Evolutionary conservation across 2,329 filamentous ascomycete species (phyloP).

Genomic region (Aspergillus aculeatus): DNA sequence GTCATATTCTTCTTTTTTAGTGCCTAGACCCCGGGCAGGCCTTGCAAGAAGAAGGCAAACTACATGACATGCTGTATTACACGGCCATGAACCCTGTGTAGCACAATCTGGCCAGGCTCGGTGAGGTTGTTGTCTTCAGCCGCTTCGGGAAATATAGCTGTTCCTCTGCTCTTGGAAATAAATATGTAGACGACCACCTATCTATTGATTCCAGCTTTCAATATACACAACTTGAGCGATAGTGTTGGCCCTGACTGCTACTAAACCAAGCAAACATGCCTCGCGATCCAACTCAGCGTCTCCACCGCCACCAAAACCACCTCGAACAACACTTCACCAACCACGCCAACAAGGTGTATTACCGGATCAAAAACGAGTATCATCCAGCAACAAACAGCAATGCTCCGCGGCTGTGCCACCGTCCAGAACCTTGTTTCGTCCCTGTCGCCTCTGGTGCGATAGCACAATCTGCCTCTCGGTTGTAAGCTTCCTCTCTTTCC

Average conservation of each 20-base stretch:
- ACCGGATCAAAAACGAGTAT: neutral
- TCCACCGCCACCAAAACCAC: neutral
- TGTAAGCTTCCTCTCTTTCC: no score
- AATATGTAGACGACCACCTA: neutral
- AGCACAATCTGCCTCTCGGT: no score
- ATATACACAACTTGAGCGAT: neutral
- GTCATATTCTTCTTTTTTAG: neutral
- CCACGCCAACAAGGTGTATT: neutral
- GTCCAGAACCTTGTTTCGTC: neutral
- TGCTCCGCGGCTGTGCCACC: neutral
- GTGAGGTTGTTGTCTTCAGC: neutral
- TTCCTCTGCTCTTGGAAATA: neutral
- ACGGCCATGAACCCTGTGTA: neutral
- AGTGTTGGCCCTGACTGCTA: neutral
- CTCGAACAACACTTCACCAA: neutral
- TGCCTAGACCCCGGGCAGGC: neutral
- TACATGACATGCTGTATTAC: neutral
- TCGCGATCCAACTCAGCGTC: neutral
- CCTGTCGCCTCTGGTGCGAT: neutral
- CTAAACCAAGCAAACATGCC: neutral
- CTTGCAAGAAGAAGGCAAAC: neutral
- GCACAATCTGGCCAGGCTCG: neutral
- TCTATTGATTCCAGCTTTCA: neutral
- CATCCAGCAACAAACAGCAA: neutral
- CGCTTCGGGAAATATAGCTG: neutral